phyloP scores from a whole-genome alignment of 1,139 yeast genomes.

The Scheffersomyces cryptocercus region DNA sequence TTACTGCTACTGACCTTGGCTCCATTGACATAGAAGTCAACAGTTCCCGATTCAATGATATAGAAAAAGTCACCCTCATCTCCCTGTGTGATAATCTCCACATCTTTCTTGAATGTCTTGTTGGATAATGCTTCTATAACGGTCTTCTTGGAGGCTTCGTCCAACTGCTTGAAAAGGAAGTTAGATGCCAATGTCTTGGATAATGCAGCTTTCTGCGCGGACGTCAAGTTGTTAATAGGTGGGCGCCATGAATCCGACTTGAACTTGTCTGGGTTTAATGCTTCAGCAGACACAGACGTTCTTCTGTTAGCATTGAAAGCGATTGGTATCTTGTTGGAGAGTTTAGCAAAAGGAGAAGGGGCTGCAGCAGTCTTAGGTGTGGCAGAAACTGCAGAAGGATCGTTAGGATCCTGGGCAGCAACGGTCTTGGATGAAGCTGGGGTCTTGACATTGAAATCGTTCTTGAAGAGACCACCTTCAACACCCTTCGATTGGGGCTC shows the following conservation, averaged over 20 bases:
- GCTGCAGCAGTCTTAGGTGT: constrained; percentile 9
- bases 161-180: constrained; percentile 78
- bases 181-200: constrained; percentile 73
- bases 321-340: constrained; percentile 41
- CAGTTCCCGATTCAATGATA: constrained; percentile 81
- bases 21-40: constrained; percentile 78
- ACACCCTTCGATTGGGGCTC: constrained; percentile 6
- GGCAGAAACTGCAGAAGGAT: constrained; percentile 18
- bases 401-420: constrained; percentile 32
- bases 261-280: constrained; percentile 57
- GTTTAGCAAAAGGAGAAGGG: constrained; percentile 12
- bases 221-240: constrained; percentile 63
- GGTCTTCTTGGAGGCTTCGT: constrained; percentile 70
- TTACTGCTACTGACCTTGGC: constrained; percentile 71
- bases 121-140: constrained; percentile 83
- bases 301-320: constrained; percentile 81
- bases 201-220: constrained; percentile 67
- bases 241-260: constrained; percentile 71
- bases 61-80: constrained; percentile 96
- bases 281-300: constrained; percentile 85
- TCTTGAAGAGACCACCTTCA: constrained; percentile 41
- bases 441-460: constrained; percentile 43
- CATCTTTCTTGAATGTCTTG: constrained; percentile 58
- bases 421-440: constrained; percentile 20
- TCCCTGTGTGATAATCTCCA: constrained; percentile 84